These are phyloP conservation scores for Teratosphaeria viscida DNA, from an alignment of 2,329 filamentous ascomycete species.

Conservation along the genomic window DNA sequence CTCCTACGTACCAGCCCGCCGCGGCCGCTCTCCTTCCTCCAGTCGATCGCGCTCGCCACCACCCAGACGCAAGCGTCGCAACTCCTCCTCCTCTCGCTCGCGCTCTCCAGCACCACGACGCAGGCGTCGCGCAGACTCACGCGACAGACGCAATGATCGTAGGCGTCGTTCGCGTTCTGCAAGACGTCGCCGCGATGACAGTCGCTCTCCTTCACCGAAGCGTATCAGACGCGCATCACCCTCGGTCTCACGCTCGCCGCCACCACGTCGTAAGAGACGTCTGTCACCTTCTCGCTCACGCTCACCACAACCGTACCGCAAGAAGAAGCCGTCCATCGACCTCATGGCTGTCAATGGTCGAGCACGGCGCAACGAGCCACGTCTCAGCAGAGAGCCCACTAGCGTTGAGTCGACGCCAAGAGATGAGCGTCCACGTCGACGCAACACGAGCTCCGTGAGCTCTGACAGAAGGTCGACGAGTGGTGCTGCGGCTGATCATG, in stretches of 20 bases:
- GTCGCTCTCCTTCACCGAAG: slow-evolving; percentile 17
- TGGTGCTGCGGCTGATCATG: slow-evolving; percentile 5
- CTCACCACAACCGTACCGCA: slow-evolving; percentile 6
- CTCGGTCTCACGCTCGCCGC: not conserved
- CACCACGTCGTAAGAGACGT: not conserved
- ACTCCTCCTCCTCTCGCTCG: slow-evolving; percentile 16
- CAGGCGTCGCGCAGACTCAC: slow-evolving; percentile 9
- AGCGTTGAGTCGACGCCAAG: not conserved
- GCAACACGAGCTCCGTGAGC: slow-evolving; percentile 2
- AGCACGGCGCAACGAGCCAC: slow-evolving; percentile 1
- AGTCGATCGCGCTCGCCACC: slow-evolving; percentile 14
- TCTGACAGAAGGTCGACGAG: not conserved
- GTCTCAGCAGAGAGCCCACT: slow-evolving; percentile 4
- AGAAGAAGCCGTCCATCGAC: slow-evolving; percentile 2
- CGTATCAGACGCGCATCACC: slow-evolving; percentile 11
- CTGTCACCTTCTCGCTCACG: slow-evolving; percentile 8
- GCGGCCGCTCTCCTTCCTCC: slow-evolving; percentile 21
- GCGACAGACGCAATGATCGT: slow-evolving; percentile 4
- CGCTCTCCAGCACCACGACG: slow-evolving; percentile 18
- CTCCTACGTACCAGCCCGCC: slow-evolving; percentile 43
- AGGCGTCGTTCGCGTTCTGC: slow-evolving; percentile 21
- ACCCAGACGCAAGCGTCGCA: slow-evolving; percentile 19
- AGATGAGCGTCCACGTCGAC: not conserved
- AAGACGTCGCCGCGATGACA: slow-evolving; percentile 44
- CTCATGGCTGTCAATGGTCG: slow-evolving; percentile 1